Percentiles rank a stretch among this genome's conserved stretches.
Evolutionary conservation across 164 flowering plant species (phyloP).

Genomic region (Sedum album): DNA sequence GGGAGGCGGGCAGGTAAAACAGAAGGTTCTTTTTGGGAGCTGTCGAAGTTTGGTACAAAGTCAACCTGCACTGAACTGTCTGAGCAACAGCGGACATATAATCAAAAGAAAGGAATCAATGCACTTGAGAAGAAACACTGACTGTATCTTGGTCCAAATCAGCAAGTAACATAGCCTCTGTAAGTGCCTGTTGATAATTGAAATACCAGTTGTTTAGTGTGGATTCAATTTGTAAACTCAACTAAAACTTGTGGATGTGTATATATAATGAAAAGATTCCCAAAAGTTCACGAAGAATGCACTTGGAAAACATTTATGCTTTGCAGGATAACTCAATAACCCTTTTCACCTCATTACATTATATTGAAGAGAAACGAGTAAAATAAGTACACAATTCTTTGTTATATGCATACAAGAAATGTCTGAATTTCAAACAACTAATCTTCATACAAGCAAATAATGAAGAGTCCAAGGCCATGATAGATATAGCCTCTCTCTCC

Average conservation of each 20-base stretch:
- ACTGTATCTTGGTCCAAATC: slow-evolving; percentile 84
- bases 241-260: background rate
- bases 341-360: background rate
- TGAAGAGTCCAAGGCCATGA: background rate
- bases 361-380: background rate
- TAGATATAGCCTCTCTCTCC: background rate
- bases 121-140: slow-evolving; percentile 14
- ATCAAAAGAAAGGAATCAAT: background rate
- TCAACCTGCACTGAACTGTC: slow-evolving; percentile 61
- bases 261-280: background rate
- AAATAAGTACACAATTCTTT: too few species aligned
- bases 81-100: background rate
- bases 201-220: background rate
- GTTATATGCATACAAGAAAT: background rate
- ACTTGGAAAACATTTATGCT: too few species aligned
- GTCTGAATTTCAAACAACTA: background rate
- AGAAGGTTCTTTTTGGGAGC: slow-evolving; percentile 88
- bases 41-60: slow-evolving; percentile 87
- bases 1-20: slow-evolving; percentile 91
- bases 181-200: slow-evolving; percentile 50
- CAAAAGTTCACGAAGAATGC: background rate
- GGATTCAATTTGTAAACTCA: background rate
- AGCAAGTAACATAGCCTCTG: slow-evolving; percentile 85
- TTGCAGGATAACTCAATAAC: background rate
- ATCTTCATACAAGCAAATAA: background rate